These are phyloP conservation scores for Mycosphaerella sp. DNA, from an alignment of 2,329 filamentous ascomycete species.

Conservation along the genomic window DNA sequence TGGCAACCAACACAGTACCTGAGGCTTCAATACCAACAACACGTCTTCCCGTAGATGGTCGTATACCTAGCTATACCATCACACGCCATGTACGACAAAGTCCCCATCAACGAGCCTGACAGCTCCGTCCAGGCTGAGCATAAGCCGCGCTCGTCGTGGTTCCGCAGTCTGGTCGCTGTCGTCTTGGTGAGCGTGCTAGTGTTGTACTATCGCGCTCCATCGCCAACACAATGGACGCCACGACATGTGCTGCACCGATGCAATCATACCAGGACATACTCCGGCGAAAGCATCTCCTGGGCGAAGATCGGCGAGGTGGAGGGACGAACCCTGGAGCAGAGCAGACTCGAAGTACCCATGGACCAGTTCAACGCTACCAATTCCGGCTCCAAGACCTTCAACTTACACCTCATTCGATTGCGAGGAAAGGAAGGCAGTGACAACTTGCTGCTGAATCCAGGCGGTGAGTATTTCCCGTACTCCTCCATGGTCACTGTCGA, in stretches of 20 bases:
- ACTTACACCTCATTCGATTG: slow-evolving; percentile 19
- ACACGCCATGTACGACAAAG: too few relatives aligned
- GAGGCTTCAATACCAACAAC: too few relatives aligned
- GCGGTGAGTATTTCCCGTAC: neutral
- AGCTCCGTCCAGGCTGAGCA: too few relatives aligned
- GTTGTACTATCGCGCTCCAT: neutral
- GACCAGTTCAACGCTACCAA: slow-evolving; percentile 23
- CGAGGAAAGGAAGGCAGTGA: slow-evolving; percentile 16
- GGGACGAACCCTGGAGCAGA: slow-evolving; percentile 17
- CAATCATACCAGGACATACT: slow-evolving; percentile 3
- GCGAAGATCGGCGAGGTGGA: slow-evolving; percentile 19
- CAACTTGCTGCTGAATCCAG: slow-evolving; percentile 20
- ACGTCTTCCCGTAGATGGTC: too few relatives aligned
- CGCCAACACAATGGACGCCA: neutral
- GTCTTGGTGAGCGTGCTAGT: too few relatives aligned
- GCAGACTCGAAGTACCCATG: slow-evolving; percentile 20
- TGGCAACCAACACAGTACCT: too few relatives aligned
- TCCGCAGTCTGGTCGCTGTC: too few relatives aligned
- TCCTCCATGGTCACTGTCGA: neutral
- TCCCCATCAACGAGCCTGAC: too few relatives aligned
- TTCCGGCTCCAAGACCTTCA: slow-evolving; percentile 22
- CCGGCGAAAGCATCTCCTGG: slow-evolving; percentile 22
- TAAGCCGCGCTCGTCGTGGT: too few relatives aligned
- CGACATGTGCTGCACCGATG: neutral
- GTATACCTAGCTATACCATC: too few relatives aligned